Evolutionary conservation across 2,329 filamentous ascomycete genomes (phyloP).

Genomic region (Fusarium falciforme): DNA sequence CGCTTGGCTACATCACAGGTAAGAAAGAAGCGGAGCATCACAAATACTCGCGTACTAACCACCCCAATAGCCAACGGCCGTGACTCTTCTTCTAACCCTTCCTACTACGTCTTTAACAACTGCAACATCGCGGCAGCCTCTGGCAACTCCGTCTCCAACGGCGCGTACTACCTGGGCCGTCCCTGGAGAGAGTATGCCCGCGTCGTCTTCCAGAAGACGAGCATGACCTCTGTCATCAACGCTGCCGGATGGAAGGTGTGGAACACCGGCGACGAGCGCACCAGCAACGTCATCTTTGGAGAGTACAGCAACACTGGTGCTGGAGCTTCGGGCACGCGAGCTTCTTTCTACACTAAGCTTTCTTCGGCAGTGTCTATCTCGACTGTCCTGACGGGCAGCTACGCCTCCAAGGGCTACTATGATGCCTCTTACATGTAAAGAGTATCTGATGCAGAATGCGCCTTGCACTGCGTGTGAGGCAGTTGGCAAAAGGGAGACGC

Average conservation of each 20-base stretch:
- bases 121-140: constrained; percentile 54
- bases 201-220: constrained; percentile 61
- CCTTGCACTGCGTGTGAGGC: background rate
- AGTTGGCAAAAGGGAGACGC: background rate
- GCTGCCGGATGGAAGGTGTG: constrained; percentile 68
- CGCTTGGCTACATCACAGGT: constrained; percentile 57
- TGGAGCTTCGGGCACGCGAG: constrained; percentile 61
- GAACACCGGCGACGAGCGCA: constrained; percentile 61
- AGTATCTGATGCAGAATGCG: background rate
- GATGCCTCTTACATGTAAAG: constrained; percentile 36
- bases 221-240: constrained; percentile 67
- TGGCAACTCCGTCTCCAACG: constrained; percentile 51
- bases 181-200: constrained; percentile 60
- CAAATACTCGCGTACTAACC: background rate
- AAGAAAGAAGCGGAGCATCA: background rate
- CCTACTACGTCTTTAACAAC: constrained; percentile 60
- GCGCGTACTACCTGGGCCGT: constrained; percentile 60
- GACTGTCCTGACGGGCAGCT: constrained; percentile 39
- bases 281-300: constrained; percentile 64
- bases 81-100: constrained; percentile 45
- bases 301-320: constrained; percentile 70
- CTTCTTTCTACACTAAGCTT: constrained; percentile 48
- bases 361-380: constrained; percentile 48
- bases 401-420: constrained; percentile 34
- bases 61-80: constrained; percentile 55